Percentiles rank a stretch among this genome's conserved stretches.
These are phyloP conservation scores for Megacollybia marginata DNA, from an alignment of 768 basidiomycete genomes.

Conservation along the genomic window DNA sequence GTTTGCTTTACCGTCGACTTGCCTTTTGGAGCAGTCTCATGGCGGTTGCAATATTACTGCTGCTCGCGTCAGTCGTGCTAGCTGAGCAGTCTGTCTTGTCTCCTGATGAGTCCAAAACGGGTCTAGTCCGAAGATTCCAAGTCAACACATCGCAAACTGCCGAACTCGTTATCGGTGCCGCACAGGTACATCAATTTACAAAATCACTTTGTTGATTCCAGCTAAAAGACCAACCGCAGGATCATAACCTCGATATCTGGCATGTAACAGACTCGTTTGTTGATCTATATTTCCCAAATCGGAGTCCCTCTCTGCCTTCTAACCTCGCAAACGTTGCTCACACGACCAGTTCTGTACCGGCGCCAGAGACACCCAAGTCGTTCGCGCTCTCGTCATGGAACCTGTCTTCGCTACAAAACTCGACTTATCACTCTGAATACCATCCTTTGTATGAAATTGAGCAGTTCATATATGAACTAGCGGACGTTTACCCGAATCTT, in stretches of 20 bases:
- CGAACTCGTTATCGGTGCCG: no score
- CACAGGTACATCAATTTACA: no score
- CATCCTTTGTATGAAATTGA: constrained; percentile 52
- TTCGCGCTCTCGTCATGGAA: constrained; percentile 16
- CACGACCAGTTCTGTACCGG: not conserved
- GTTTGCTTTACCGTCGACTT: no score
- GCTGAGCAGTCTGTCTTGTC: no score
- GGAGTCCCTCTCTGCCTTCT: constrained; percentile 12
- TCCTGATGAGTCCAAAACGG: no score
- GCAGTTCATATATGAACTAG: constrained; percentile 42
- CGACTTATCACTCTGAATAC: constrained; percentile 38
- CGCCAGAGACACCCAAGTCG: constrained; percentile 11
- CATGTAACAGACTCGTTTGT: constrained; percentile 35
- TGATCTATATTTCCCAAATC: constrained; percentile 40
- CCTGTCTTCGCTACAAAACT: constrained; percentile 24
- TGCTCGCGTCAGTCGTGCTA: no score
- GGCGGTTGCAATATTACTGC: no score
- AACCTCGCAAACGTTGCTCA: constrained; percentile 12
- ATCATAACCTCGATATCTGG: constrained; percentile 45
- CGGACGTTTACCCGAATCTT: constrained; percentile 35
- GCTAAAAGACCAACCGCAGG: constrained; percentile 18
- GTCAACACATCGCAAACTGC: no score
- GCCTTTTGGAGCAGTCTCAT: no score
- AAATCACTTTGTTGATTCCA: no score
- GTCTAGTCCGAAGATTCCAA: no score